Evolutionary conservation across 1,284 basidiomycete genomes (phyloP).

Genomic region (Agaricales sp.): DNA sequence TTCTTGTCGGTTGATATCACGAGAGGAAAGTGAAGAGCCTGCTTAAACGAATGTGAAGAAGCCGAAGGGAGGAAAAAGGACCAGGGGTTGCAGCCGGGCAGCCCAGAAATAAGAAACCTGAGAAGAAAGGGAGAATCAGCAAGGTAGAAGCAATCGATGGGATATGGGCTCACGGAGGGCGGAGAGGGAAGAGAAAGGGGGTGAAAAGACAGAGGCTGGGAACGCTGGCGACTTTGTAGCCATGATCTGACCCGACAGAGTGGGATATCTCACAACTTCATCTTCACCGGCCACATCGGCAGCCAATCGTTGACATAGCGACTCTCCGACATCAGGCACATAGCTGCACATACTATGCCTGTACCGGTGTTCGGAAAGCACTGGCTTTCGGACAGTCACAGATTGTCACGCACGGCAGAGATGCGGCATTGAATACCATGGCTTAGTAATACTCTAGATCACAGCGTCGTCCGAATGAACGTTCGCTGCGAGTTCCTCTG

Average conservation of each 20-base stretch:
- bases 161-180: background rate
- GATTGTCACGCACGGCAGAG: no score
- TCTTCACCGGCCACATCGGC: background rate
- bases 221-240: background rate
- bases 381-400: no score
- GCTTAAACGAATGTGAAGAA: slow-evolving; percentile 28
- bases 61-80: slow-evolving; percentile 33
- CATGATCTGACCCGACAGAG: background rate
- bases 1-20: slow-evolving; percentile 16
- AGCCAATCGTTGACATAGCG: slow-evolving; percentile 24
- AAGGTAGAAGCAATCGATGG: slow-evolving; percentile 1
- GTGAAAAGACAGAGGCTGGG: background rate
- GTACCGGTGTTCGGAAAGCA: no score
- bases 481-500: no score
- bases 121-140: slow-evolving; percentile 5
- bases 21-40: slow-evolving; percentile 34
- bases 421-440: no score
- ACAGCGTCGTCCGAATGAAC: no score
- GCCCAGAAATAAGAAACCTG: slow-evolving; percentile 33
- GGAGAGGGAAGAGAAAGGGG: background rate
- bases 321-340: no score
- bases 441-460: no score
- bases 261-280: background rate
- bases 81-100: slow-evolving; percentile 63
- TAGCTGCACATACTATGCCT: no score